Percentiles rank a stretch among this genome's conserved stretches.
Evolutionary conservation across 2,329 filamentous ascomycete genomes (phyloP).

Genomic region (Verticillium dahliae): DNA sequence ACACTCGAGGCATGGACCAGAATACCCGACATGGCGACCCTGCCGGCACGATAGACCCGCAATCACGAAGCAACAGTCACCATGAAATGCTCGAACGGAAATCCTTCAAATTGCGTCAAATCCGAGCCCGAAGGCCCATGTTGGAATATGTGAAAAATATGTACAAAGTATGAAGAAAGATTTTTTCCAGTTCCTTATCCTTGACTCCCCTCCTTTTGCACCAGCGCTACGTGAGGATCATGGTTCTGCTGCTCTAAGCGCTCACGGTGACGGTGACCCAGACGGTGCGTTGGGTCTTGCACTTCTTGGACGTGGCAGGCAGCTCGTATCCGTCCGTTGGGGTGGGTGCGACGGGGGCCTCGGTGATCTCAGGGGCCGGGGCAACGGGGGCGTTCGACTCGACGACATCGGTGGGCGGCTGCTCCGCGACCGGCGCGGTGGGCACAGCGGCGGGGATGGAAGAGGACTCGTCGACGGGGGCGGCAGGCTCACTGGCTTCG

Average conservation of each 20-base stretch:
- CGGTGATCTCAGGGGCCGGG: not conserved
- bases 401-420: not conserved
- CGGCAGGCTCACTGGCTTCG: not conserved
- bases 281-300: not conserved
- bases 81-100: not conserved
- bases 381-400: not conserved
- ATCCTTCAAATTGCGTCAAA: not conserved
- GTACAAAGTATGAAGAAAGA: not conserved
- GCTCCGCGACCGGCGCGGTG: not conserved
- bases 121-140: not conserved
- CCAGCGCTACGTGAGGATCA: not conserved
- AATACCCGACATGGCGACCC: no score
- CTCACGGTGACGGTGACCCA: not conserved
- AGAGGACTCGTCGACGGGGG: not conserved
- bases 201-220: not conserved
- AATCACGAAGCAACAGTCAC: no score
- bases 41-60: no score
- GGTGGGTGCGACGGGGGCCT: not conserved
- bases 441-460: not conserved
- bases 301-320: not conserved
- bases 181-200: not conserved
- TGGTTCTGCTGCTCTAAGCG: not conserved
- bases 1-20: no score
- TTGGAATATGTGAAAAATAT: not conserved
- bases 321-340: not conserved